Conservation (phyloP, 352 stramenopile genomes). For the Pythium guiyangense region DNA sequence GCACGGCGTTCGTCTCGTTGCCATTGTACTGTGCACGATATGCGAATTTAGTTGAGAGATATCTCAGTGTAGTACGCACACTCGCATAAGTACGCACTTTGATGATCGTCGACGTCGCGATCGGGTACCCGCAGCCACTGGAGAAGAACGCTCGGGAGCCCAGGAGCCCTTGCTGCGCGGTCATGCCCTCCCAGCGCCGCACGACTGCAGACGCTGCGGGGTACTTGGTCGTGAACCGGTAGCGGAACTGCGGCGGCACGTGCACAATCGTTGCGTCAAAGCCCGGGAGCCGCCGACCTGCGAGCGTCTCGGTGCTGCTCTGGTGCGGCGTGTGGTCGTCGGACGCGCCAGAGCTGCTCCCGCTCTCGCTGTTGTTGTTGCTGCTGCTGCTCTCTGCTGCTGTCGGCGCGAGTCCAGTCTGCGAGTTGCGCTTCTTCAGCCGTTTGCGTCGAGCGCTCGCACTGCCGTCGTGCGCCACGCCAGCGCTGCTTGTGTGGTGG, state of each 20-base stretch:
- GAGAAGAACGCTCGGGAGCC: conserved; percentile 81
- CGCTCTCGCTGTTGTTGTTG: conserved; percentile 6
- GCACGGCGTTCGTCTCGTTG: conserved; percentile 51
- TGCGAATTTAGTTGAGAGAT: background rate
- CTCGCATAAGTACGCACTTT: conserved; percentile 31
- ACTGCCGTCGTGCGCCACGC: background rate
- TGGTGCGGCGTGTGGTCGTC: background rate
- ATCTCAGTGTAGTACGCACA: background rate
- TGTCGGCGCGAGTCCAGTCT: background rate
- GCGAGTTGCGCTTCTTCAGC: background rate
- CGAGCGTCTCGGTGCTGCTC: conserved; percentile 34
- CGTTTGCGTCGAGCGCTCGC: conserved; percentile 1
- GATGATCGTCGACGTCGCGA: conserved; percentile 76
- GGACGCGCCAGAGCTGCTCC: background rate
- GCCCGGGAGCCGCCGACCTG: conserved; percentile 59
- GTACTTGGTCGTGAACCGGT: conserved; percentile 78
- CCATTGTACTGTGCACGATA: conserved; percentile 78
- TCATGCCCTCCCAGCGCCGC: conserved; percentile 66
- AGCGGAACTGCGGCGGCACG: conserved; percentile 62
- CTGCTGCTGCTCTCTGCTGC: background rate
- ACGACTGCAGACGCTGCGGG: conserved; percentile 74
- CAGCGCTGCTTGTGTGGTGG: background rate
- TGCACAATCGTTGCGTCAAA: conserved; percentile 63
- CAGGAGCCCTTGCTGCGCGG: conserved; percentile 58
- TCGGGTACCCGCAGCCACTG: conserved; percentile 74